Conservation (phyloP, 768 basidiomycete species). For the Collybia mongolica region DNA sequence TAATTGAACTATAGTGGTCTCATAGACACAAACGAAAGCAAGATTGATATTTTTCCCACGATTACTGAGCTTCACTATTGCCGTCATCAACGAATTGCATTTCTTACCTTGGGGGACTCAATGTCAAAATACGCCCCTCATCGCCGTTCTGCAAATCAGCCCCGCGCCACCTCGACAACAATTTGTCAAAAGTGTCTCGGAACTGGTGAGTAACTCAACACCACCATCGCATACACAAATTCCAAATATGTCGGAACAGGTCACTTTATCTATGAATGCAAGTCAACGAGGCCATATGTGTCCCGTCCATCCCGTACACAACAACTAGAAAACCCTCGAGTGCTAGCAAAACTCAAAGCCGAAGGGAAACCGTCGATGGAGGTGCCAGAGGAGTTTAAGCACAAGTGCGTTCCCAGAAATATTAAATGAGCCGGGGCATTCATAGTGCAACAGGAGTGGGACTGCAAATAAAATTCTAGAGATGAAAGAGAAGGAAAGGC, state of each 20-base stretch:
- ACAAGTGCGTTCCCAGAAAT: slow-evolving; percentile 47
- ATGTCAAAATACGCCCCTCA: slow-evolving; percentile 88
- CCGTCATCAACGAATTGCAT: no score
- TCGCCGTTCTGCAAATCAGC: slow-evolving; percentile 55
- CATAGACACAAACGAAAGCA: no score
- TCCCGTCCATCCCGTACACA: slow-evolving; percentile 89
- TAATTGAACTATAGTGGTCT: no score
- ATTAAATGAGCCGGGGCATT: neutral
- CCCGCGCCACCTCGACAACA: slow-evolving; percentile 63
- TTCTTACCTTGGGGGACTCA: neutral
- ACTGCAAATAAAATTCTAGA: slow-evolving; percentile 85
- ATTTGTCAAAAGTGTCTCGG: slow-evolving; percentile 83
- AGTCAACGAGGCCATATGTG: slow-evolving; percentile 74
- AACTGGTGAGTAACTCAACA: slow-evolving; percentile 44
- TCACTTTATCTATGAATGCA: slow-evolving; percentile 93
- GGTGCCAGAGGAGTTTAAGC: slow-evolving; percentile 90
- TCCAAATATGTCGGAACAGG: slow-evolving; percentile 38
- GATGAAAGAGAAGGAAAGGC: slow-evolving; percentile 76
- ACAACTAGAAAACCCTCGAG: slow-evolving; percentile 75
- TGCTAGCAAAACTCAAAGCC: slow-evolving; percentile 63
- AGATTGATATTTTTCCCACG: no score
- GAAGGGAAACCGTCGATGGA: slow-evolving; percentile 79
- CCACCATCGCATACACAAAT: neutral
- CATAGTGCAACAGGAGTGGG: slow-evolving; percentile 48
- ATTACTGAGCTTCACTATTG: no score